Conservation (phyloP, 176 grass and related monocot species). For the Secale cereale region DNA sequence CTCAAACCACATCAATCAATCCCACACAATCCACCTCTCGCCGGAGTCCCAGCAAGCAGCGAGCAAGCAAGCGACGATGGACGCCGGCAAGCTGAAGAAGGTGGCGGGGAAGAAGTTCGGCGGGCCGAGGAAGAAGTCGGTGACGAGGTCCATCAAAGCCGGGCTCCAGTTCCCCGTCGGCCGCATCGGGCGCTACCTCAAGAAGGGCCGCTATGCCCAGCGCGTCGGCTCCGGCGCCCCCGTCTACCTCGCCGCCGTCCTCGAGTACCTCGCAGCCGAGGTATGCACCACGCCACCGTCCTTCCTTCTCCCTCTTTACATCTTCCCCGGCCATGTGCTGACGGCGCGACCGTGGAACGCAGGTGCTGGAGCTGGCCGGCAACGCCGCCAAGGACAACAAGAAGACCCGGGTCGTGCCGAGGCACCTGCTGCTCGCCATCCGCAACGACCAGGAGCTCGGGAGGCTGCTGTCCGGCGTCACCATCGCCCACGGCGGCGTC, state of each 20-base stretch:
- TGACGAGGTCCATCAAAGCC: slow-evolving; percentile 36
- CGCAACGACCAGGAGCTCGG: slow-evolving; percentile 49
- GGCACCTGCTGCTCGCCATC: slow-evolving; percentile 41
- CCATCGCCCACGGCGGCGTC: slow-evolving; percentile 38
- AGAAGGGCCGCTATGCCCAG: slow-evolving; percentile 45
- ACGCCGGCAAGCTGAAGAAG: slow-evolving; percentile 44
- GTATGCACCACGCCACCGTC: not conserved
- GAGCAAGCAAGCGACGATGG: not conserved
- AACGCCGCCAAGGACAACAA: slow-evolving; percentile 47
- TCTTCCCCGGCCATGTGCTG: not conserved
- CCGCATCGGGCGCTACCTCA: slow-evolving; percentile 41
- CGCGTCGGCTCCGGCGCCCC: slow-evolving; percentile 62
- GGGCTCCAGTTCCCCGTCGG: slow-evolving; percentile 57
- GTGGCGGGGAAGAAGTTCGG: slow-evolving; percentile 13
- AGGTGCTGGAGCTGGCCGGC: slow-evolving; percentile 41
- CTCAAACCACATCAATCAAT: not conserved
- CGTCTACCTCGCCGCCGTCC: slow-evolving; percentile 72
- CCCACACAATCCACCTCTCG: not conserved
- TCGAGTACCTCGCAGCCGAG: slow-evolving; percentile 51
- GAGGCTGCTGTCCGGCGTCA: slow-evolving; percentile 3
- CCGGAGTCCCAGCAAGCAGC: not conserved
- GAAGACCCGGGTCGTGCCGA: slow-evolving; percentile 32
- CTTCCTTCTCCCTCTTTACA: not conserved
- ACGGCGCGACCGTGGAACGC: not conserved
- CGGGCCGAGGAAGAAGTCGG: slow-evolving; percentile 48